These are phyloP conservation scores for Chlamydomonas reinhardtii DNA, from an alignment of 163 green algal species.

Conservation along the genomic window DNA sequence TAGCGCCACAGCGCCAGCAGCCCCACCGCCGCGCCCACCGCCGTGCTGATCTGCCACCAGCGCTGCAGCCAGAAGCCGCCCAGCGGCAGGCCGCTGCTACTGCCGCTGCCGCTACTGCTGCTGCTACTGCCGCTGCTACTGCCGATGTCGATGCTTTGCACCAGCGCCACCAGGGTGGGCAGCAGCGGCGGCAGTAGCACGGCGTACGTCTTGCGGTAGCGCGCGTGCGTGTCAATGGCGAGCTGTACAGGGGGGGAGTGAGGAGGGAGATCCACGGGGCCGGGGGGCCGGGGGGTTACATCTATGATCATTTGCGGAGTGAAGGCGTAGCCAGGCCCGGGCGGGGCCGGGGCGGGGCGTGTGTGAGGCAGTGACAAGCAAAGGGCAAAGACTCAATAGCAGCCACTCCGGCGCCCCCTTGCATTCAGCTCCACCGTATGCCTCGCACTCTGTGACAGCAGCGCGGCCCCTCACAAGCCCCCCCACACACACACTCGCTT, in stretches of 20 bases:
- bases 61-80: slow-evolving; percentile 23
- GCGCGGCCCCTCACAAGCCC: no score
- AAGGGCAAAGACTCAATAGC: no score
- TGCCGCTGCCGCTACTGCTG: no score
- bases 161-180: slow-evolving; percentile 23
- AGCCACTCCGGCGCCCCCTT: no score
- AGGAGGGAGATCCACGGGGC: neutral
- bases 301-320: no score
- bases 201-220: slow-evolving; percentile 48
- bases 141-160: neutral
- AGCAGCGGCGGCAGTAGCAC: slow-evolving; percentile 48
- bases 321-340: no score
- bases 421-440: no score
- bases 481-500: no score
- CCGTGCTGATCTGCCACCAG: slow-evolving; percentile 23
- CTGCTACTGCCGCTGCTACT: neutral
- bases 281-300: neutral
- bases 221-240: slow-evolving; percentile 5
- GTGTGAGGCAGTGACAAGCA: no score
- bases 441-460: no score
- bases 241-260: neutral
- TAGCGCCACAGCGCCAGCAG: neutral
- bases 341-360: no score
- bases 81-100: neutral
- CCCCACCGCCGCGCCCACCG: slow-evolving; percentile 4